A percentile compares a stretch with the other conserved stretches of the same genome.
Conservation (phyloP, 2,329 filamentous ascomycete species). For the Mycosphaerella sp. region DNA sequence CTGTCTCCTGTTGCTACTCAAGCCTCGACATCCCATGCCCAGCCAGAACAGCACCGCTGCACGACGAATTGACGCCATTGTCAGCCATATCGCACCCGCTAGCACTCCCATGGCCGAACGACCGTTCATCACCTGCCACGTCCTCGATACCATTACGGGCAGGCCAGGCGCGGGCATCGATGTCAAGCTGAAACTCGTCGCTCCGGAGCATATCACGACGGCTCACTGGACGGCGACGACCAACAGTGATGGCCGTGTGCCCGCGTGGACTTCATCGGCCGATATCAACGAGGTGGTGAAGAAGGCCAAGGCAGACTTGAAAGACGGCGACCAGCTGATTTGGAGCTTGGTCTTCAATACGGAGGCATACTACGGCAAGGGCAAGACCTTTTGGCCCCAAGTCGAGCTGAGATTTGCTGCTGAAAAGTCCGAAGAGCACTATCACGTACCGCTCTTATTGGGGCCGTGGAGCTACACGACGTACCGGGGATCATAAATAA, state of each 20-base stretch:
- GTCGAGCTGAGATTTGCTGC: constrained; percentile 51
- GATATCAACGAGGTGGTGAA: constrained; percentile 36
- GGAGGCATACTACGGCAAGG: constrained; percentile 60
- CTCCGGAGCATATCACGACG: constrained; percentile 32
- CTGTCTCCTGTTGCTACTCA: background rate
- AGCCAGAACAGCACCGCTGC: background rate
- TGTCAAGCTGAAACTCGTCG: constrained; percentile 54
- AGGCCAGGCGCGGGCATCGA: constrained; percentile 60
- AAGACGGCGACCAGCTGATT: constrained; percentile 41
- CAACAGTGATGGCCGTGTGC: constrained; percentile 69
- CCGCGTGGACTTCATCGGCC: constrained; percentile 53
- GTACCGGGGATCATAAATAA: constrained; percentile 58
- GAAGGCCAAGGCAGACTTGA: constrained; percentile 28
- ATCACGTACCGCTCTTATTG: constrained; percentile 72
- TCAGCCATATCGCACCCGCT: constrained; percentile 9
- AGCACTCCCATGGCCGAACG: constrained; percentile 18
- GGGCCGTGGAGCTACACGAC: constrained; percentile 76
- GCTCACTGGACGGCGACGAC: constrained; percentile 59
- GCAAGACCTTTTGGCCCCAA: constrained; percentile 52
- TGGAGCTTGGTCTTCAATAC: constrained; percentile 71
- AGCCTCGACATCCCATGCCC: background rate
- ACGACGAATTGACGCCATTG: constrained; percentile 12
- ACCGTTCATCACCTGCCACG: constrained; percentile 72
- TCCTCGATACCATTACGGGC: constrained; percentile 74
- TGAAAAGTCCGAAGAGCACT: constrained; percentile 52